A percentile compares a stretch with the other conserved stretches of the same genome.
phyloP scores from a whole-genome alignment of 2,329 filamentous ascomycete species.

The Fusarium sp. region DNA sequence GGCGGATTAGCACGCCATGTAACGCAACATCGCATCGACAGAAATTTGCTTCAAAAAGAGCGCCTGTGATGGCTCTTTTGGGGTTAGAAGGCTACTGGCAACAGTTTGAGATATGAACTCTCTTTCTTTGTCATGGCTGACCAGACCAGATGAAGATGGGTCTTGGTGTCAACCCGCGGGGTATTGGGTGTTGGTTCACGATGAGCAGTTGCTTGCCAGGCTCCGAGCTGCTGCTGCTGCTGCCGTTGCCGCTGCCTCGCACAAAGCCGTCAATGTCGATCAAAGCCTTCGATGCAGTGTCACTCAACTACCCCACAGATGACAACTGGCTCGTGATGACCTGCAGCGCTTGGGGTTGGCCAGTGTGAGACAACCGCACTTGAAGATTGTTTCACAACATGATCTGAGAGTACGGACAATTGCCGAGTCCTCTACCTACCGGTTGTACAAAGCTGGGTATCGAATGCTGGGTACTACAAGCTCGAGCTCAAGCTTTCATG shows the following conservation, averaged over 20 bases:
- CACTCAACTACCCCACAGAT: constrained; percentile 29
- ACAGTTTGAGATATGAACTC: constrained; percentile 6
- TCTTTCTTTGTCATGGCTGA: constrained; percentile 32
- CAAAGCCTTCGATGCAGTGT: constrained; percentile 20
- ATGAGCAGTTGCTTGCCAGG: background rate
- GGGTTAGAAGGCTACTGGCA: constrained; percentile 1
- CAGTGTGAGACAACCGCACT: constrained; percentile 18
- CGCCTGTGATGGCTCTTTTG: constrained; percentile 16
- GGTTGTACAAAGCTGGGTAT: background rate
- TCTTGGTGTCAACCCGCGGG: background rate
- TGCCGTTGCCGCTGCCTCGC: background rate
- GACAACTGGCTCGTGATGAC: constrained; percentile 37
- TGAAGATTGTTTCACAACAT: constrained; percentile 10
- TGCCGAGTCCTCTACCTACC: constrained; percentile 13
- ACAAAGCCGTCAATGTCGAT: constrained; percentile 17
- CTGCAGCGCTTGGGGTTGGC: constrained; percentile 25
- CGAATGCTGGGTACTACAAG: background rate
- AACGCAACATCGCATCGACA: constrained; percentile 23
- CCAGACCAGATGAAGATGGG: constrained; percentile 13
- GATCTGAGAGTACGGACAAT: constrained; percentile 22
- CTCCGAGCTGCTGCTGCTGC: background rate
- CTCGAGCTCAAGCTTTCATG: constrained; percentile 3
- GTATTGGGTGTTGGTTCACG: constrained; percentile 5
- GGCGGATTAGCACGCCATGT: constrained; percentile 29
- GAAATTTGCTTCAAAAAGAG: constrained; percentile 8